phyloP scores from a whole-genome alignment of 305 asterid species.

The Euphrasia arctica region DNA sequence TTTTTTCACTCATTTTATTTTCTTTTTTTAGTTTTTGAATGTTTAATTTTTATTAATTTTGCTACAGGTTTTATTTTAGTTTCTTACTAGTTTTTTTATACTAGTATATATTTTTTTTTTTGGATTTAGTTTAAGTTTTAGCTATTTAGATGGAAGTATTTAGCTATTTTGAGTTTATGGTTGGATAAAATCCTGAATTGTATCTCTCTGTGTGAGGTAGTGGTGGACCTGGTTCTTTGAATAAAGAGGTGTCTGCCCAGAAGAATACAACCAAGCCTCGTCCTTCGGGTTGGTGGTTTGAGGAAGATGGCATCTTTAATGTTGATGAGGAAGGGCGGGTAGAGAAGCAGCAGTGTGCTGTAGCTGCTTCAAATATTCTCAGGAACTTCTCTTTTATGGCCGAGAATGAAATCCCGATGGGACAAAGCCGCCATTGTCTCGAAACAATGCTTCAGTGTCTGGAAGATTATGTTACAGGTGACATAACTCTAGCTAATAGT shows the following conservation, averaged over 20 bases:
- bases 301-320: slow-evolving; percentile 93
- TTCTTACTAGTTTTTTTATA: background rate
- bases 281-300: slow-evolving; percentile 92
- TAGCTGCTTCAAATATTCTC: slow-evolving; percentile 86
- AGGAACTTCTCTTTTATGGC: slow-evolving; percentile 98
- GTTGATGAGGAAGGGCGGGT: slow-evolving; percentile 82
- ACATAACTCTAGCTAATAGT: background rate
- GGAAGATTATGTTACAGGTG: slow-evolving; percentile 87
- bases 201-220: slow-evolving; percentile 31
- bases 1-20: too few species aligned
- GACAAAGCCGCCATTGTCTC: slow-evolving; percentile 88
- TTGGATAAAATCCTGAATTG: slow-evolving; percentile 1
- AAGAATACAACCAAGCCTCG: slow-evolving; percentile 47
- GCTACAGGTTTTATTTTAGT: background rate
- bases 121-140: background rate
- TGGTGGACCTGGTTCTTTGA: slow-evolving; percentile 52
- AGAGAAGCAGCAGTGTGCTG: slow-evolving; percentile 90
- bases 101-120: too few species aligned
- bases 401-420: slow-evolving; percentile 92
- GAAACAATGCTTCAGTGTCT: slow-evolving; percentile 90
- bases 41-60: too few species aligned
- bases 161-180: too few species aligned
- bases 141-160: background rate
- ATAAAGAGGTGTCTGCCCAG: slow-evolving; percentile 53
- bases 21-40: too few species aligned